Evolutionary conservation across 1,139 yeast species (phyloP).

Genomic region (Geotrichum macrosporum): DNA sequence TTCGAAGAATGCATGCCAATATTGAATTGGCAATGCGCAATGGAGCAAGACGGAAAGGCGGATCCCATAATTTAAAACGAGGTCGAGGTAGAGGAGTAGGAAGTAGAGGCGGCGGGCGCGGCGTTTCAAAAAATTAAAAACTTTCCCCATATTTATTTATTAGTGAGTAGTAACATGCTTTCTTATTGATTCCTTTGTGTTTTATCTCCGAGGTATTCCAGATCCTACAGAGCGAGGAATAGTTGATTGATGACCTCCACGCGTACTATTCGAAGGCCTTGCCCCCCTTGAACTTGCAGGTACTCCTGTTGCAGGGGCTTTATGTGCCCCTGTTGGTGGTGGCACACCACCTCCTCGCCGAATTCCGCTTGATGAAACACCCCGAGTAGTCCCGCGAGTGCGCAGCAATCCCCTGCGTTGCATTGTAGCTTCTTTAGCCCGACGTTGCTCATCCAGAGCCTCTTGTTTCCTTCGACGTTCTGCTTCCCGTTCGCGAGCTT

Average conservation of each 20-base stretch:
- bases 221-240: conserved; percentile 15
- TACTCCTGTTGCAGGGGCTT: neutral
- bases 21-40: conserved; percentile 16
- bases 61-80: neutral
- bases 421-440: conserved; percentile 10
- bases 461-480: conserved; percentile 24
- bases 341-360: conserved; percentile 1
- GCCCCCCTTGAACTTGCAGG: neutral
- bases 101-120: too few relatives aligned
- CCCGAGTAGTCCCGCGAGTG: neutral
- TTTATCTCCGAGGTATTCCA: conserved; percentile 7
- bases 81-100: conserved; percentile 1
- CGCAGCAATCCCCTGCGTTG: conserved; percentile 7
- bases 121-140: conserved; percentile 1
- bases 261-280: neutral
- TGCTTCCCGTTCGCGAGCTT: conserved; percentile 25
- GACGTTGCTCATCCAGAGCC: conserved; percentile 7
- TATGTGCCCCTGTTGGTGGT: neutral
- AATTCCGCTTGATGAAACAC: neutral
- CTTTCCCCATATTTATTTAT: neutral
- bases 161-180: neutral
- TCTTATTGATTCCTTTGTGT: neutral
- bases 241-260: conserved; percentile 4
- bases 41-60: conserved; percentile 7
- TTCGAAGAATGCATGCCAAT: conserved; percentile 10